Evolutionary conservation across 495 filamentous ascomycete species (phyloP), one percentile per base, ranked within the genome.

Genomic region (Talaromyces stipitatus): DNA sequence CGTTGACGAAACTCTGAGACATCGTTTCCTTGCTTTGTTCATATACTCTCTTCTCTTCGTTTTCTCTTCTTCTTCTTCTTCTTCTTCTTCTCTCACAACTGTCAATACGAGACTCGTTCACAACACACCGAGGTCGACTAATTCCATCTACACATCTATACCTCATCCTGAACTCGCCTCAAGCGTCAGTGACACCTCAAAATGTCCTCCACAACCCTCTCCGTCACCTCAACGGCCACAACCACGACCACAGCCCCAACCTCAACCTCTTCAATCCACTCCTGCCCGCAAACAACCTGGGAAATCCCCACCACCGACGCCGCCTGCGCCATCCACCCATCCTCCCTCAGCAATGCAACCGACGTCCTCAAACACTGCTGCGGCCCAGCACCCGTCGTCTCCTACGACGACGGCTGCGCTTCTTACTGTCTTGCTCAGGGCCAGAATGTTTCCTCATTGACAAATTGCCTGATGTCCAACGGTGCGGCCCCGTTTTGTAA

Each of bases 371-470:
- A 65, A 33, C 60, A 65, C 14, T 81, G 78, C 73, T 81, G 78
- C 65, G 64, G 64, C 23, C 33, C 64, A 16, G 71, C 76, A 22
- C 59, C 63, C n/a, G 66, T 77, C 28, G 52, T 66, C 12, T 68
- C 69, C 16, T 79, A 77, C 69, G 65, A 73, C 48, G 61, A 71
- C 66, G 70, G 68, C 61, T 81, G 78, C 67, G 72, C 69, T 23
- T 61, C 76, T 48, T 81, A 79, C 71, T 81, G 78, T 58, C 73
- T 77, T 10, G 77, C 77, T 2, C 66, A 70, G 41, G 74, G 64
- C 11, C 77, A 81, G 54, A 67, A 57, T 27, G 62, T 76, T 58
- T 38, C 52, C 8, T 54, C 67, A 2, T 66, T 81, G 30, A 60
- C 55, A 11, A 22, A 59, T 18, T 81, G 78, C 53, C 54, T 78